Percentiles rank a stretch among this genome's conserved stretches.
Conservation (phyloP, 176 grass and related monocot species). For the Echinochloa phyllopogon region DNA sequence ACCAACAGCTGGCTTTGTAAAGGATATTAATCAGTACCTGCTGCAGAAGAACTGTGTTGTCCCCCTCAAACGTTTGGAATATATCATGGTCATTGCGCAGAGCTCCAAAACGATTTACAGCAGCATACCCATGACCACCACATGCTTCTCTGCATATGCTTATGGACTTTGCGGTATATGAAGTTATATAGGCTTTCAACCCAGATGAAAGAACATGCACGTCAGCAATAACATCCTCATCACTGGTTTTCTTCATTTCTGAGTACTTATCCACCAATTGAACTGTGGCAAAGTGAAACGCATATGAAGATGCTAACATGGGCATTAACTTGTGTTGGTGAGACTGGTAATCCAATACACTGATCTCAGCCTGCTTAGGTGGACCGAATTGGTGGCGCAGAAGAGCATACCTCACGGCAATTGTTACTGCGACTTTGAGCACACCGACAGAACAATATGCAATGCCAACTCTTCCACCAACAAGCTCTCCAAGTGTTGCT, state of each 20-base stretch:
- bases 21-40: slow-evolving; percentile 63
- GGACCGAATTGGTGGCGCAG: slow-evolving; percentile 97
- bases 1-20: not conserved
- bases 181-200: slow-evolving; percentile 93
- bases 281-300: slow-evolving; percentile 83
- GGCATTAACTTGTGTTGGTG: slow-evolving; percentile 98
- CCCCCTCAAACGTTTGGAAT: slow-evolving; percentile 99
- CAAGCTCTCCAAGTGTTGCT: slow-evolving; percentile 93
- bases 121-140: slow-evolving; percentile 97
- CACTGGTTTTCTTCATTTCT: slow-evolving; percentile 92
- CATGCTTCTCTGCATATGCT: slow-evolving; percentile 91
- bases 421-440: slow-evolving; percentile 88
- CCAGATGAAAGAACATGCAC: slow-evolving; percentile 95
- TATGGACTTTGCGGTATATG: slow-evolving; percentile 89
- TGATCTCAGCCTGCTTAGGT: slow-evolving; percentile 84
- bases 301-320: slow-evolving; percentile 90
- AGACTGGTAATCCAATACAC: slow-evolving; percentile 92
- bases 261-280: slow-evolving; percentile 80
- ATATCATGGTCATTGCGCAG: slow-evolving; percentile 98
- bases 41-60: slow-evolving; percentile 96
- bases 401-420: slow-evolving; percentile 89
- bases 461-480: slow-evolving; percentile 84
- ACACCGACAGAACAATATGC: slow-evolving; percentile 83
- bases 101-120: slow-evolving; percentile 89
- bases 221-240: slow-evolving; percentile 77